A percentile compares a stretch with the other conserved stretches of the same genome.
Evolutionary conservation across 2,329 filamentous ascomycete species (phyloP).

Genomic region (Dactylonectria macrodidyma): DNA sequence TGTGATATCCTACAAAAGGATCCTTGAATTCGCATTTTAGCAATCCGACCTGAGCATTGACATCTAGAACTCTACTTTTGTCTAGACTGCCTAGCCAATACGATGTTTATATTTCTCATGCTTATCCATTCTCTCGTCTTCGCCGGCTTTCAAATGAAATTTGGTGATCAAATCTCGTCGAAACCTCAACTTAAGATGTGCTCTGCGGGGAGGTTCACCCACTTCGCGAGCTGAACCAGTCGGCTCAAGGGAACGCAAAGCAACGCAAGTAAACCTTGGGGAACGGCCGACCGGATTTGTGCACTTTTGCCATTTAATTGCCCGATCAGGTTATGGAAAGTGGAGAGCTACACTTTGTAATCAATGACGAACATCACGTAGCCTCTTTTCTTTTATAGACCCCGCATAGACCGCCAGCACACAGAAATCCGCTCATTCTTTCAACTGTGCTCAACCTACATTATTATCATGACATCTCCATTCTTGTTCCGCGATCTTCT

Average conservation of each 20-base stretch:
- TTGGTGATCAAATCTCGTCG: background rate
- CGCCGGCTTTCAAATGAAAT: background rate
- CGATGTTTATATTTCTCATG: no score
- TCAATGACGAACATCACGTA: no score
- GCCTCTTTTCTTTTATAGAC: background rate
- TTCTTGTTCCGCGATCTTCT: slow-evolving; percentile 62
- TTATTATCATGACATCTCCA: background rate
- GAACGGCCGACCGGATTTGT: background rate
- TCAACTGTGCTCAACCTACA: background rate
- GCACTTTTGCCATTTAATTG: background rate
- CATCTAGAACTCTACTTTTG: no score
- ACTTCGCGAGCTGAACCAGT: background rate
- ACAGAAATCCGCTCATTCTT: background rate
- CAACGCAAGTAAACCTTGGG: no score
- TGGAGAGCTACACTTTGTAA: no score
- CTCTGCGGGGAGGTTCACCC: background rate
- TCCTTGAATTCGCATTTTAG: no score
- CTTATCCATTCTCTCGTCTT: no score
- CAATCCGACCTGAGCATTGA: no score
- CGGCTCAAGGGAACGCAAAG: background rate
- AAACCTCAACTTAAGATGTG: background rate
- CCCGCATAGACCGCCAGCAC: background rate
- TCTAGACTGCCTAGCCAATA: no score
- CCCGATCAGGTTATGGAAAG: background rate
- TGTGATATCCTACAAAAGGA: no score